Evolutionary conservation across 768 basidiomycete species (phyloP).

Genomic region (Leccinum uliginosum): DNA sequence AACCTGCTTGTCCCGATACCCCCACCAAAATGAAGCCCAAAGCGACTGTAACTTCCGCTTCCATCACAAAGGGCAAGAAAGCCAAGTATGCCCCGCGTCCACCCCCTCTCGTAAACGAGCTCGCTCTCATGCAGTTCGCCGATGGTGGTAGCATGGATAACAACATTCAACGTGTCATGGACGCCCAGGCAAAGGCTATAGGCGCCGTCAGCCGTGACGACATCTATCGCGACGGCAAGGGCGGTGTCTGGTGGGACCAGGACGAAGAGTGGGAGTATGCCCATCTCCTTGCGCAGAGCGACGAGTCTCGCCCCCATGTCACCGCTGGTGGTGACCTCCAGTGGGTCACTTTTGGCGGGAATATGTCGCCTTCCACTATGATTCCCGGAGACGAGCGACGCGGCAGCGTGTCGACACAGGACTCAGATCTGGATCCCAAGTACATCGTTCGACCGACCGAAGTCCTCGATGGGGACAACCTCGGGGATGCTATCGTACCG

Average conservation of each 20-base stretch:
- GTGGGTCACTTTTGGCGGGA: slow-evolving; percentile 42
- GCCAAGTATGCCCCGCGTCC: slow-evolving; percentile 42
- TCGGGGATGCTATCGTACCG: slow-evolving; percentile 26
- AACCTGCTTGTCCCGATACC: slow-evolving; percentile 27
- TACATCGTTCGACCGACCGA: slow-evolving; percentile 41
- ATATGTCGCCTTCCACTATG: slow-evolving; percentile 12
- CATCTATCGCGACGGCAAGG: slow-evolving; percentile 56
- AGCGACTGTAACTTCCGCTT: slow-evolving; percentile 19
- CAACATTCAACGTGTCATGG: slow-evolving; percentile 52
- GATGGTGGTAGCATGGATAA: slow-evolving; percentile 60
- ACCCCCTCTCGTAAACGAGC: slow-evolving; percentile 57
- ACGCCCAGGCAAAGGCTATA: slow-evolving; percentile 47
- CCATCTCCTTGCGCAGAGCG: slow-evolving; percentile 47
- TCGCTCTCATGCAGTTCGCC: slow-evolving; percentile 64
- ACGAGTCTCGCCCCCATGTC: slow-evolving; percentile 21
- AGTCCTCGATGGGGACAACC: slow-evolving; percentile 30
- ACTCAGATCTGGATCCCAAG: slow-evolving; percentile 51
- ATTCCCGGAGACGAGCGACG: slow-evolving; percentile 33
- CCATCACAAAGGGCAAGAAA: slow-evolving; percentile 48
- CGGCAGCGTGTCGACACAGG: slow-evolving; percentile 45
- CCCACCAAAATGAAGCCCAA: slow-evolving; percentile 24
- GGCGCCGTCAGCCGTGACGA: slow-evolving; percentile 39
- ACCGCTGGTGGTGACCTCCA: slow-evolving; percentile 28
- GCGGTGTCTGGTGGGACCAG: slow-evolving; percentile 66
- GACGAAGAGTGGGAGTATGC: slow-evolving; percentile 69